These are phyloP conservation scores for Phytopythium sindhum DNA, from an alignment of 352 stramenopile species.

Conservation along the genomic window DNA sequence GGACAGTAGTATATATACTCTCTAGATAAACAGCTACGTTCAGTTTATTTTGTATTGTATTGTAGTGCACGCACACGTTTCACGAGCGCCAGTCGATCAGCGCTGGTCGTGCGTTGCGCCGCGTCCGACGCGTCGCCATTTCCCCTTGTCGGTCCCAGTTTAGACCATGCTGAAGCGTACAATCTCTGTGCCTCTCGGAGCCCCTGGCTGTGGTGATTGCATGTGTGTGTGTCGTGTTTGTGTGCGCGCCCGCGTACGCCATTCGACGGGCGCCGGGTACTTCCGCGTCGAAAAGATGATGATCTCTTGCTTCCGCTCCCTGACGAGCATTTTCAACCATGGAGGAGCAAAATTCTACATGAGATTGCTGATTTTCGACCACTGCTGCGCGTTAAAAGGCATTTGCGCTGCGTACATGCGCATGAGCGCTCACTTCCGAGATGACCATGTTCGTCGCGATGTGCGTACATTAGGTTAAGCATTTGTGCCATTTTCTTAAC, in stretches of 20 bases:
- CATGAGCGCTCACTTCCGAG: not conserved
- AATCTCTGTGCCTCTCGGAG: no score
- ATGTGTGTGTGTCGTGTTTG: not conserved
- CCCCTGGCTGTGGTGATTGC: not conserved
- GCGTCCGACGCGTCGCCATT: not conserved
- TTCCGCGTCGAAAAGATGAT: slow-evolving; percentile 26
- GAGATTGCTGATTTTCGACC: slow-evolving; percentile 43
- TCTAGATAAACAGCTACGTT: not conserved
- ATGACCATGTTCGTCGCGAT: not conserved
- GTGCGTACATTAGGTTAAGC: not conserved
- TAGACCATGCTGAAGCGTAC: no score
- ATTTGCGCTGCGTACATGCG: not conserved
- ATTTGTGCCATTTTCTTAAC: not conserved
- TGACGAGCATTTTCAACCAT: slow-evolving; percentile 26
- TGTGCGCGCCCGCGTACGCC: not conserved
- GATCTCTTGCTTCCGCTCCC: slow-evolving; percentile 32
- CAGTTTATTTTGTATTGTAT: not conserved
- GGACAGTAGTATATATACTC: not conserved
- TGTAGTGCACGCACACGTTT: not conserved
- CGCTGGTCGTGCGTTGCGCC: not conserved
- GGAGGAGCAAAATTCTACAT: slow-evolving; percentile 51
- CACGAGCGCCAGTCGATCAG: not conserved
- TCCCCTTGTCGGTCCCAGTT: no score
- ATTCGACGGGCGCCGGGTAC: not conserved
- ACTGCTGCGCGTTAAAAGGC: not conserved